phyloP scores from a whole-genome alignment of 2,329 filamentous ascomycete genomes.

The Cytospora paraplurivora region DNA sequence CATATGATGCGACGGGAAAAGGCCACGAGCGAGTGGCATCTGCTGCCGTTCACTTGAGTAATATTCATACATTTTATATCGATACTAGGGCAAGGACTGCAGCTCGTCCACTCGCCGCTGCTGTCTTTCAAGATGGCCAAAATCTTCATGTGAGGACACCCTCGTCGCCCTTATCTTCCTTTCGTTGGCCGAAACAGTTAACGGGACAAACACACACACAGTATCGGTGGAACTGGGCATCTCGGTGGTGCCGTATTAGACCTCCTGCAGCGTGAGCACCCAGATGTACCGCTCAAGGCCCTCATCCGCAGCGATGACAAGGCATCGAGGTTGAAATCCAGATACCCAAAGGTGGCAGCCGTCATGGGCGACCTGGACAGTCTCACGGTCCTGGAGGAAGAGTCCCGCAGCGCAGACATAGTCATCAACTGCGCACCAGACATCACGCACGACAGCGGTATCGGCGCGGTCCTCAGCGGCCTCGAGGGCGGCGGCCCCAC shows the following conservation, averaged over 20 bases:
- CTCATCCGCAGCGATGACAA: constrained; percentile 23
- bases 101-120: too few relatives aligned
- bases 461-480: constrained; percentile 22
- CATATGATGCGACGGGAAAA: background rate
- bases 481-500: constrained; percentile 13
- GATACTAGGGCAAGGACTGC: too few relatives aligned
- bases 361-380: constrained; percentile 22
- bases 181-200: too few relatives aligned
- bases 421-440: constrained; percentile 29
- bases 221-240: constrained; percentile 15
- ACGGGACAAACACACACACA: background rate
- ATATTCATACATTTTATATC: background rate
- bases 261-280: background rate
- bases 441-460: constrained; percentile 28
- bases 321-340: constrained; percentile 15
- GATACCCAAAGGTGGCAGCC: constrained; percentile 24
- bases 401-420: constrained; percentile 25
- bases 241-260: constrained; percentile 16
- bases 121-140: background rate
- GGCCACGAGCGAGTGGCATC: too few relatives aligned
- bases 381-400: constrained; percentile 7
- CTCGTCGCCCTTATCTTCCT: background rate
- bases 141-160: constrained; percentile 2
- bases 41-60: background rate
- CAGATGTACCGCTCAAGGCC: constrained; percentile 13